phyloP scores from a whole-genome alignment of 2,329 filamentous ascomycete species.

The Aureobasidium sp. region DNA sequence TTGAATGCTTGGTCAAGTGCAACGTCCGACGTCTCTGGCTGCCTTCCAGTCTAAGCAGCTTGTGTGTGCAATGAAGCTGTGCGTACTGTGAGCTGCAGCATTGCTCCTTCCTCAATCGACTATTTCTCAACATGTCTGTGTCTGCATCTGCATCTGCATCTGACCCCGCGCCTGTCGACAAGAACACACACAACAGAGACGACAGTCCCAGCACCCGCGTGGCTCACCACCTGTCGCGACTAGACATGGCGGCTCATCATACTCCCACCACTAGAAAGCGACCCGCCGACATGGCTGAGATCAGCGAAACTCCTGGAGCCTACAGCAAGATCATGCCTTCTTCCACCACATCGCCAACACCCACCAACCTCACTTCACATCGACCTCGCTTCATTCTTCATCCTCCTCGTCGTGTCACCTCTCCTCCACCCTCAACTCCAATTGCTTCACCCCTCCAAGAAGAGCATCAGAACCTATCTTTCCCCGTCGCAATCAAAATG shows the following conservation, averaged over 20 bases:
- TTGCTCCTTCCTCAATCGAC: not conserved
- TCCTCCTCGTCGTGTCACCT: conserved; percentile 15
- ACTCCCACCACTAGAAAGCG: conserved; percentile 4
- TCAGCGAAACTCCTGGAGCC: conserved; percentile 11
- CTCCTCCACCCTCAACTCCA: conserved; percentile 14
- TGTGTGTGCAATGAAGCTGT: conserved; percentile 9
- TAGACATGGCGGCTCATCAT: not conserved
- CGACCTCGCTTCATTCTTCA: conserved; percentile 11
- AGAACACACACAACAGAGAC: not conserved
- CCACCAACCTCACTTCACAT: not conserved
- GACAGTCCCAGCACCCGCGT: conserved; percentile 13
- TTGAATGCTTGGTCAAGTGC: not conserved
- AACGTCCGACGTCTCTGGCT: conserved; percentile 13
- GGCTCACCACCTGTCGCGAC: not conserved
- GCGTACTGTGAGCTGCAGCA: conserved; percentile 3
- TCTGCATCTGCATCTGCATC: too few relatives aligned
- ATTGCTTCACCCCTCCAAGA: conserved; percentile 4
- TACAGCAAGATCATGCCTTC: conserved; percentile 5
- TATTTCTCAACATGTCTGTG: not conserved
- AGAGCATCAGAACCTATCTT: not conserved
- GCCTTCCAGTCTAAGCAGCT: conserved; percentile 5
- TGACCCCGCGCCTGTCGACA: too few relatives aligned
- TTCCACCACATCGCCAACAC: not conserved
- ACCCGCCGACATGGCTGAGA: not conserved
- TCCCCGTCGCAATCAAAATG: not conserved